Evolutionary conservation across 2,329 filamentous ascomycete species (phyloP).

Genomic region (Ophiostoma ulmi): DNA sequence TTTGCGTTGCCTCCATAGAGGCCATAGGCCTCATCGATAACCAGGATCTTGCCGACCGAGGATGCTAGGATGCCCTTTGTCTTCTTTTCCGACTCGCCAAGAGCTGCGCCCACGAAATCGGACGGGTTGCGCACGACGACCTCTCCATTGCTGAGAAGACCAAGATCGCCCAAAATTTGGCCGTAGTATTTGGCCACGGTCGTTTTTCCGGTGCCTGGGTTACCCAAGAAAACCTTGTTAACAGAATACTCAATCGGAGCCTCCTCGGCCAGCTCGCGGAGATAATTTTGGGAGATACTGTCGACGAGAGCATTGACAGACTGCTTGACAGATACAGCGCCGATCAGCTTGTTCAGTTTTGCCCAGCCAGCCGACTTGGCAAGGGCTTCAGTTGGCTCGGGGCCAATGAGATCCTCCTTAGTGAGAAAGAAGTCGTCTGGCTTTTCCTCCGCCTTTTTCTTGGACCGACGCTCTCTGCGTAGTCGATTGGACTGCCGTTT

Average conservation of each 20-base stretch:
- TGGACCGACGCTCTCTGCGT: constrained; percentile 39
- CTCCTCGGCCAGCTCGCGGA: constrained; percentile 59
- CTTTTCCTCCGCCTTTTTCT: constrained; percentile 46
- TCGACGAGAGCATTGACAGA: constrained; percentile 56
- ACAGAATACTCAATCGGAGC: constrained; percentile 55
- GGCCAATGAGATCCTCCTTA: constrained; percentile 66
- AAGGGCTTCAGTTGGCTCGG: constrained; percentile 54
- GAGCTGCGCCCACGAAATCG: constrained; percentile 60
- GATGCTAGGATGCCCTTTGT: constrained; percentile 67
- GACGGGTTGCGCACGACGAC: constrained; percentile 67
- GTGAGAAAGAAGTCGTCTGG: constrained; percentile 57
- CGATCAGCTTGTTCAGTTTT: constrained; percentile 54
- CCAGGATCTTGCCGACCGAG: constrained; percentile 65
- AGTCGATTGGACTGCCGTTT: constrained; percentile 57
- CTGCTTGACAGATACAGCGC: constrained; percentile 58
- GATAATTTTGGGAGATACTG: constrained; percentile 58
- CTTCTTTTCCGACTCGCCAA: constrained; percentile 64
- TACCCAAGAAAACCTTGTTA: constrained; percentile 66
- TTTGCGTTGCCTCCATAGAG: constrained; percentile 45
- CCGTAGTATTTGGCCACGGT: constrained; percentile 70
- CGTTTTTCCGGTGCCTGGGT: constrained; percentile 71
- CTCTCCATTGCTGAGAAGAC: constrained; percentile 63
- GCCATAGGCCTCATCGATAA: constrained; percentile 77
- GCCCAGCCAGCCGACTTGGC: constrained; percentile 51
- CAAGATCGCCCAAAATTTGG: constrained; percentile 61